Conservation (phyloP, 2,329 filamentous ascomycete species). For the Sphaerulina musiva region DNA sequence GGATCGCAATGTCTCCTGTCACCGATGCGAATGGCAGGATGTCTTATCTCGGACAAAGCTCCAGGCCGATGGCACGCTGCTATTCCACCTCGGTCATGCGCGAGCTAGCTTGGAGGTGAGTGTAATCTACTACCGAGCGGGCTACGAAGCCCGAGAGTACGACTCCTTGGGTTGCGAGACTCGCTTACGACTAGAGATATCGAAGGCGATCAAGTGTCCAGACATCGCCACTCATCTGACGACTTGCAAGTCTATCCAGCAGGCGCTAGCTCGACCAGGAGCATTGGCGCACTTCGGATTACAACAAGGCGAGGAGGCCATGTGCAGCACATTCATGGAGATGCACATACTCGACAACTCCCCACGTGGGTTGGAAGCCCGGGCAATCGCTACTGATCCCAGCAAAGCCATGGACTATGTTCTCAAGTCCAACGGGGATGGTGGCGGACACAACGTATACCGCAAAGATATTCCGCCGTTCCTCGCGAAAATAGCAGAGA, state of each 20-base stretch:
- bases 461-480: slow-evolving; percentile 35
- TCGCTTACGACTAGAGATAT: slow-evolving; percentile 36
- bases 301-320: not conserved
- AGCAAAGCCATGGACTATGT: slow-evolving; percentile 31
- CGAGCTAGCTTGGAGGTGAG: slow-evolving; percentile 35
- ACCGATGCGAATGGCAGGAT: slow-evolving; percentile 36
- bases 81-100: slow-evolving; percentile 28
- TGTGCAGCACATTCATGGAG: slow-evolving; percentile 36
- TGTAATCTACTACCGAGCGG: slow-evolving; percentile 41
- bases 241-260: slow-evolving; percentile 42
- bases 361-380: slow-evolving; percentile 26
- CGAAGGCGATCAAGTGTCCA: slow-evolving; percentile 42
- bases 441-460: slow-evolving; percentile 42
- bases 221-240: slow-evolving; percentile 38
- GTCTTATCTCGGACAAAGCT: slow-evolving; percentile 31
- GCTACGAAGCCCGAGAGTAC: slow-evolving; percentile 40
- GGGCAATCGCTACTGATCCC: slow-evolving; percentile 24
- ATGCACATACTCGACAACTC: slow-evolving; percentile 36
- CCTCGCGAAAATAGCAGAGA: slow-evolving; percentile 25
- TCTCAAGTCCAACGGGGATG: slow-evolving; percentile 42
- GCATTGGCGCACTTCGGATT: slow-evolving; percentile 30
- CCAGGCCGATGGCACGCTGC: slow-evolving; percentile 30
- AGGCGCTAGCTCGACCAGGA: slow-evolving; percentile 34
- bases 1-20: slow-evolving; percentile 33
- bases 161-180: slow-evolving; percentile 25